Evolutionary conservation across 176 grass and related monocot genomes (phyloP), one percentile per base, ranked within the genome.

Genomic region (Carex pumila): DNA sequence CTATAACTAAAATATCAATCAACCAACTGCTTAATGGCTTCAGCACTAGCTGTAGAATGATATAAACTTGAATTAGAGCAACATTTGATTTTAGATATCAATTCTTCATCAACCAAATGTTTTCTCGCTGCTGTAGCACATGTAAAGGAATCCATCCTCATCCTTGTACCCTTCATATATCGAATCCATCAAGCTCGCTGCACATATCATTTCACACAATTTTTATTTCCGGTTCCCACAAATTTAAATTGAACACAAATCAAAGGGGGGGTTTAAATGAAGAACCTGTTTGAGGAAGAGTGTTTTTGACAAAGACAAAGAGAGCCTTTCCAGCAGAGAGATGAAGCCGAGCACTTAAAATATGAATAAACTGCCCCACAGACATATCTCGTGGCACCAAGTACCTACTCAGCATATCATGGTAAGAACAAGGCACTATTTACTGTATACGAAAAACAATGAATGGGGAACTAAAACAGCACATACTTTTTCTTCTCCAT

Each of bases 91-190:
- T 45, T 61, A 14, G 13, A 39, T 61, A 37, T 80, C 17, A 32
- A 18, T 53, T 53, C 75, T 58, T 6, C 14, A 10, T 89, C 87
- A 95, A 50, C 93, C 91, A 89, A 96, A 96, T 80, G 93, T 96
- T 79, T 92, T 92, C 80, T 96, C 93, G 52, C 80, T 91, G 82
- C 89, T 96, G 87, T 96, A 94, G 86, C 91, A 97, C 91, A 97
- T 90, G 82, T 94, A 94, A 10, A 97, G 94, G 84, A 97, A 97
- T 10, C 88, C 94, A 63, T 97, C 94, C 22, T 87, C 68, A 2
- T 93, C 91, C 76, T 97, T 97, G 89, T 94, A 86, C 0, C 87
- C 84, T 4, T 87, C 86, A 12, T 97, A 90, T 30, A 97, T 21
- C 0, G 86, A 84, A 21, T 88, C 91, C 84, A 92, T 89, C 13